Conservation (phyloP, 164 flowering plant species). For the Vitis vinifera region DNA sequence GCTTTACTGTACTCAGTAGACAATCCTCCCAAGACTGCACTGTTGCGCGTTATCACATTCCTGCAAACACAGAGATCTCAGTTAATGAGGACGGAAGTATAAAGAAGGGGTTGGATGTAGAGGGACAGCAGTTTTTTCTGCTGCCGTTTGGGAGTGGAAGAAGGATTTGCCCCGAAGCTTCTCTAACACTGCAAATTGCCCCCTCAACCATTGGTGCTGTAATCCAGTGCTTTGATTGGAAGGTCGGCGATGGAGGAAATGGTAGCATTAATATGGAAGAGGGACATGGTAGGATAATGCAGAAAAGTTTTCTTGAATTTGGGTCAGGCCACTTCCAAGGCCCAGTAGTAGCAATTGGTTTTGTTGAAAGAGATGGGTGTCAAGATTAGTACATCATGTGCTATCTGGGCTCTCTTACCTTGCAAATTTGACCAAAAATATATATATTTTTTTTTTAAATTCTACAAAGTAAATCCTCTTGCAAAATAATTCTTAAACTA, state of each 20-base stretch:
- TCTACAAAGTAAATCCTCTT: too few species aligned
- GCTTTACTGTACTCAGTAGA: conserved; percentile 2
- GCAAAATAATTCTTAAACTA: too few species aligned
- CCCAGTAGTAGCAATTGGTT: too few species aligned
- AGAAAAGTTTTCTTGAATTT: too few species aligned
- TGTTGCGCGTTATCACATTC: conserved; percentile 1
- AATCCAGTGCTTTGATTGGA: conserved; percentile 63
- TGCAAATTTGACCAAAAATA: too few species aligned
- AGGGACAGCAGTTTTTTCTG: conserved; percentile 44
- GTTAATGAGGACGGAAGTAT: neutral
- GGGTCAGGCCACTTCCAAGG: too few species aligned
- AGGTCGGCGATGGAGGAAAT: conserved; percentile 18
- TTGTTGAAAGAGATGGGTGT: too few species aligned
- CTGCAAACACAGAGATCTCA: neutral
- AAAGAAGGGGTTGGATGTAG: conserved; percentile 10
- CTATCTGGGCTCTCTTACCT: too few species aligned
- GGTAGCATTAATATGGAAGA: conserved; percentile 36
- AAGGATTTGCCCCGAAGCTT: neutral
- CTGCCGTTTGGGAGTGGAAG: conserved; percentile 62
- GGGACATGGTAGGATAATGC: conserved; percentile 18
- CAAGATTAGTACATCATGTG: too few species aligned
- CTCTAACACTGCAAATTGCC: conserved; percentile 17
- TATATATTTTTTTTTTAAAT: too few species aligned
- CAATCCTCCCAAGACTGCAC: neutral
- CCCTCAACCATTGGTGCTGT: conserved; percentile 32